These are phyloP conservation scores for Saccharomycopsis sp. DNA, from an alignment of 805 yeast species.

Conservation along the genomic window DNA sequence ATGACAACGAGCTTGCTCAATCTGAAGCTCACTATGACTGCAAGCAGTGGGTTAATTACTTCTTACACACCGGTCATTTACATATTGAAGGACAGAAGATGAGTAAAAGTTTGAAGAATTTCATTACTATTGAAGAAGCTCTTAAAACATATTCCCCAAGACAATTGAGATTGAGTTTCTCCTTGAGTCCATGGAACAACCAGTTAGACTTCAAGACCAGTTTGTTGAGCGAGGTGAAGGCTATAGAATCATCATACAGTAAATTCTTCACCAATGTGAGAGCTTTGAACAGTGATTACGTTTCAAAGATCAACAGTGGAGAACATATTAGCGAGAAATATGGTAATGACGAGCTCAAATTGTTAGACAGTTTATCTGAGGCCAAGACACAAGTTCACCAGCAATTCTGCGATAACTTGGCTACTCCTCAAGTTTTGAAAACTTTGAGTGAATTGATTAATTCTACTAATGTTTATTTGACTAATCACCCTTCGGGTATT, in stretches of 20 bases:
- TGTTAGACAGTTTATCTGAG: constrained; percentile 42
- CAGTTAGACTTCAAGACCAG: constrained; percentile 88
- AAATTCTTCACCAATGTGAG: constrained; percentile 86
- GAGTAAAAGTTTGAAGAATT: constrained; percentile 93
- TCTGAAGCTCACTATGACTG: constrained; percentile 87
- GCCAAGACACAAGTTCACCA: constrained; percentile 58
- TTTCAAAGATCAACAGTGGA: constrained; percentile 40
- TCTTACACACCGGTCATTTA: constrained; percentile 93
- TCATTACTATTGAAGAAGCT: constrained; percentile 91
- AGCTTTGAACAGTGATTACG: constrained; percentile 67
- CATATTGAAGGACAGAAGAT: constrained; percentile 98
- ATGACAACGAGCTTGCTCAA: constrained; percentile 97
- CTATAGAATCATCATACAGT: constrained; percentile 65
- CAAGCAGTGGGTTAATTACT: constrained; percentile 94
- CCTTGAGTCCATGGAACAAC: constrained; percentile 86
- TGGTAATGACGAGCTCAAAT: constrained; percentile 45
- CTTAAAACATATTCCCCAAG: constrained; percentile 62
- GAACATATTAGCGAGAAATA: constrained; percentile 57
- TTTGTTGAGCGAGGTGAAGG: constrained; percentile 66
- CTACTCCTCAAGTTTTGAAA: constrained; percentile 71
- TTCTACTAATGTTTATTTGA: constrained; percentile 64
- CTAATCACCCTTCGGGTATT: constrained; percentile 43
- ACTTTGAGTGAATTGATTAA: constrained; percentile 62
- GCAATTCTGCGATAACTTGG: constrained; percentile 83
- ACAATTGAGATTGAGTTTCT: constrained; percentile 87